Evolutionary conservation across 2,329 filamentous ascomycete genomes (phyloP).

Genomic region (Cyclaneusma minus): DNA sequence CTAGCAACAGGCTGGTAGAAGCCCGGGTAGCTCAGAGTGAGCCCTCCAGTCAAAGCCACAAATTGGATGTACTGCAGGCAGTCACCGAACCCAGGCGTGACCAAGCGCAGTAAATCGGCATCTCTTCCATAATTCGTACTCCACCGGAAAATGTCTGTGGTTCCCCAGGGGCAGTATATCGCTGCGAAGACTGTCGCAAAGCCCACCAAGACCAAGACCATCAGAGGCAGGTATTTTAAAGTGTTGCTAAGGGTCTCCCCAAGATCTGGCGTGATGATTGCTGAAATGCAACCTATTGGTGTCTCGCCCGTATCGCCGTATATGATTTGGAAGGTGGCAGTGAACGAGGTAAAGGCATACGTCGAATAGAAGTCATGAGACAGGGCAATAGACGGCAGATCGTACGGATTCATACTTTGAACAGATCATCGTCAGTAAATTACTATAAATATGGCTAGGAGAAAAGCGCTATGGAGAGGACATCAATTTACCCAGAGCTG

Average conservation of each 20-base stretch:
- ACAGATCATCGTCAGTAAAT: conserved; percentile 5
- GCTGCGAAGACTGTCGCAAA: conserved; percentile 71
- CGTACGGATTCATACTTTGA: conserved; percentile 21
- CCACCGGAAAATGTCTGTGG: conserved; percentile 82
- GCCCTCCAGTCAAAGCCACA: conserved; percentile 68
- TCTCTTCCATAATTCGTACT: conserved; percentile 96
- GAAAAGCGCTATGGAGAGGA: conserved; percentile 2
- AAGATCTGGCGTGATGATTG: conserved; percentile 72
- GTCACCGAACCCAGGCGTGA: conserved; percentile 92
- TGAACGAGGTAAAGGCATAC: conserved; percentile 75
- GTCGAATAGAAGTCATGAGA: conserved; percentile 61
- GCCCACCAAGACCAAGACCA: conserved; percentile 65
- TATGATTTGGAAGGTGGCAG: conserved; percentile 55
- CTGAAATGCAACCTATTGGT: conserved; percentile 63
- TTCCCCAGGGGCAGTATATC: conserved; percentile 88
- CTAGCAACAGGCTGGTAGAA: conserved; percentile 88
- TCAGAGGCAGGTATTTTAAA: conserved; percentile 60
- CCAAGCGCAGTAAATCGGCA: conserved; percentile 74
- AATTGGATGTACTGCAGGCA: conserved; percentile 97
- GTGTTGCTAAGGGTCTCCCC: conserved; percentile 52
- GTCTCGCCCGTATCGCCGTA: conserved; percentile 53
- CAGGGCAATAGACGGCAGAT: conserved; percentile 58
- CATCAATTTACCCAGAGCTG: conserved; percentile 28
- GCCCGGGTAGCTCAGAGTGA: conserved; percentile 80
- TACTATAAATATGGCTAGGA: conserved; percentile 3